phyloP scores from a whole-genome alignment of 73 alveolate genomes.

The Paramecium bursaria region DNA sequence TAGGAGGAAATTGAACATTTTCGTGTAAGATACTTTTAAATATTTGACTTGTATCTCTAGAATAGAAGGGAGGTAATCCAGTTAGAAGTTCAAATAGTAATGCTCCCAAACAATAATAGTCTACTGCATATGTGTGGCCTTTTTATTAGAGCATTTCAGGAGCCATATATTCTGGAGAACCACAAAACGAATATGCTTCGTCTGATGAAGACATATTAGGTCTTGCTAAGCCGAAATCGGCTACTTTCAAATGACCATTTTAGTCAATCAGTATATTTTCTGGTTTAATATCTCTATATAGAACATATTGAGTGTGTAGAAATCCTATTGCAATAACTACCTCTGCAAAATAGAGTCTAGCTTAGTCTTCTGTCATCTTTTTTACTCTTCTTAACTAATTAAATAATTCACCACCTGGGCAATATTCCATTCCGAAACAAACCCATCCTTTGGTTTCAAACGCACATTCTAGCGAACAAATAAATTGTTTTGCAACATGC shows the following conservation, averaged over 20 bases:
- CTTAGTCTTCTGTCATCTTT: conserved; percentile 69
- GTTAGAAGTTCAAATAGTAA: conserved; percentile 75
- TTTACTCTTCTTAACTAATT: conserved; percentile 79
- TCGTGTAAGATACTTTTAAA: conserved; percentile 58
- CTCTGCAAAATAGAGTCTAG: conserved; percentile 68
- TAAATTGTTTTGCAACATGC: neutral
- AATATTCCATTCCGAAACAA: conserved; percentile 74
- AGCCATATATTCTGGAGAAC: conserved; percentile 79
- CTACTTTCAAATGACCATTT: conserved; percentile 72
- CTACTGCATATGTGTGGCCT: conserved; percentile 75
- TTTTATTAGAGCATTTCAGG: conserved; percentile 78
- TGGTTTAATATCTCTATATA: conserved; percentile 80
- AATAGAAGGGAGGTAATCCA: conserved; percentile 82
- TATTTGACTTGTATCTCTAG: conserved; percentile 66
- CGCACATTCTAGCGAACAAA: conserved; percentile 42
- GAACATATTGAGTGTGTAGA: conserved; percentile 69
- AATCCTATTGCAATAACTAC: conserved; percentile 72
- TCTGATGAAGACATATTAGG: conserved; percentile 62
- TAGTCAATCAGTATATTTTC: conserved; percentile 78
- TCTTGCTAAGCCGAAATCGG: conserved; percentile 79
- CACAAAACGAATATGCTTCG: conserved; percentile 76
- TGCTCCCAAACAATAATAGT: conserved; percentile 77
- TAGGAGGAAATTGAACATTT: conserved; percentile 60
- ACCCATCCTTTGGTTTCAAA: conserved; percentile 71
- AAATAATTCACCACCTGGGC: conserved; percentile 93